These are phyloP conservation scores for Aspergillus phoenicis DNA, from an alignment of 2,329 filamentous ascomycete species.

Conservation along the genomic window DNA sequence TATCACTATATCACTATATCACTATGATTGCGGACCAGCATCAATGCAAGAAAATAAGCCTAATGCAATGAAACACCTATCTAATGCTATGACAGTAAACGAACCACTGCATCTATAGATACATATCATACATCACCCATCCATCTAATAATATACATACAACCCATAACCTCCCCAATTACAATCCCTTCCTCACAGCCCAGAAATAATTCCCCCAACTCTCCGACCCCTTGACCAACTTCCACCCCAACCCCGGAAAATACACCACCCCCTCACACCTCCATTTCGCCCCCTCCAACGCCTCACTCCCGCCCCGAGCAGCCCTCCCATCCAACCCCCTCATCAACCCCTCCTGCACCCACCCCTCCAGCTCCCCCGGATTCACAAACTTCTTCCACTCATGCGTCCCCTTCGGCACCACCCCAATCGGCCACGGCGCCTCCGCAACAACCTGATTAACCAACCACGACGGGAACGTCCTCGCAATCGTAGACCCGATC, in stretches of 20 bases:
- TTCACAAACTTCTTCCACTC: conserved; percentile 98
- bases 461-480: conserved; percentile 85
- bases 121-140: neutral
- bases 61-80: neutral
- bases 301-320: conserved; percentile 27
- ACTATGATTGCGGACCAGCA: neutral
- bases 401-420: conserved; percentile 91
- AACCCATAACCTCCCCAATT: no score
- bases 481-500: conserved; percentile 86
- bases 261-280: conserved; percentile 81
- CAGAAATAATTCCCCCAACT: conserved; percentile 96
- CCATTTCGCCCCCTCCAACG: conserved; percentile 55
- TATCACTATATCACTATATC: neutral
- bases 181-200: conserved; percentile 64
- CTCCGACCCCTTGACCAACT: conserved; percentile 76
- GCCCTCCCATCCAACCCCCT: conserved; percentile 50
- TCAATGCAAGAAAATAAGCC: neutral
- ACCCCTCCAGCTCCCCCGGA: conserved; percentile 64
- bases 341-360: conserved; percentile 47
- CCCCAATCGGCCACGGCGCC: conserved; percentile 66
- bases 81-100: no score
- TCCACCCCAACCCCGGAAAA: conserved; percentile 89
- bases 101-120: neutral
- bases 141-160: neutral
- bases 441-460: conserved; percentile 93